phyloP scores from a whole-genome alignment of 164 flowering plant genomes.

The Tetrastigma voinierianum region DNA sequence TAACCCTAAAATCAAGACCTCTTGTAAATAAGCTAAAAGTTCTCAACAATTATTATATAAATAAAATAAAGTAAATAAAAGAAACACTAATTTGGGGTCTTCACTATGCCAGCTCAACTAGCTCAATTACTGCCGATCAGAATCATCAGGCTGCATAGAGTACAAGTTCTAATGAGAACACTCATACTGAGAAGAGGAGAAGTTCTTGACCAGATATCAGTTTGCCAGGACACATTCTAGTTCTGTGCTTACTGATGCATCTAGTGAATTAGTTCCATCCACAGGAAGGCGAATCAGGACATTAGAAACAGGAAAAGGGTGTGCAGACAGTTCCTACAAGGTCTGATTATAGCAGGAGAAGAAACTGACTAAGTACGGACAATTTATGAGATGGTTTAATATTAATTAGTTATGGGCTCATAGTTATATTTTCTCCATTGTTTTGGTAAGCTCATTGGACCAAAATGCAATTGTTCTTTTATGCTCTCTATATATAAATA shows the following conservation, averaged over 20 bases:
- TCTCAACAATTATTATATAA: too few relatives aligned
- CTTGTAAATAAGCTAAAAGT: too few relatives aligned
- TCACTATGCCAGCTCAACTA: constrained; percentile 29
- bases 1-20: too few relatives aligned
- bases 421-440: too few relatives aligned
- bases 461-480: too few relatives aligned
- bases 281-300: constrained; percentile 47
- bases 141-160: constrained; percentile 18
- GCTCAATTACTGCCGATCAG: constrained; percentile 40
- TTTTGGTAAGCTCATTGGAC: too few relatives aligned
- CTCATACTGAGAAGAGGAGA: constrained; percentile 34
- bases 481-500: too few relatives aligned
- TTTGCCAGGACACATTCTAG: constrained; percentile 89
- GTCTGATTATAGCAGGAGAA: constrained; percentile 49
- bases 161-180: constrained; percentile 29
- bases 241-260: constrained; percentile 78
- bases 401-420: too few relatives aligned
- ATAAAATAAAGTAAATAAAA: too few relatives aligned
- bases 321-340: constrained; percentile 42
- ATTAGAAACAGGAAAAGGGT: constrained; percentile 44
- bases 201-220: constrained; percentile 34
- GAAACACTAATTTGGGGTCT: too few relatives aligned
- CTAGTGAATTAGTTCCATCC: constrained; percentile 41
- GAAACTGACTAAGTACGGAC: too few relatives aligned
- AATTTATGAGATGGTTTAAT: too few relatives aligned